Base-by-base conservation (phyloP, 345 rosid genomes). In the Boechera retrofracta region DNA sequence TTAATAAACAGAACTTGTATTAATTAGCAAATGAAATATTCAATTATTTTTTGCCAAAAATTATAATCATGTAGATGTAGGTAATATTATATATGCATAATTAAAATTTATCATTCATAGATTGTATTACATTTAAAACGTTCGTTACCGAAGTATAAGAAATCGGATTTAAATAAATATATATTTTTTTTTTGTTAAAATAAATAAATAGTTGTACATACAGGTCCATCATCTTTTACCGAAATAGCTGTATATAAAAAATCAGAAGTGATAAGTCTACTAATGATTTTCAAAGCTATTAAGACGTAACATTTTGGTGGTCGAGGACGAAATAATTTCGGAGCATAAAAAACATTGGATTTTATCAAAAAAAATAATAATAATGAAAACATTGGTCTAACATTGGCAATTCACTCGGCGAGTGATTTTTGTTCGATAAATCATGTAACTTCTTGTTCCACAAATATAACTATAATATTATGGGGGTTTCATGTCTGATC, bases 1-100 rank as follows among this genome's bases (percentile, higher is more conserved):
- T 63, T 78, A 66, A 72, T 72, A 48, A 58, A 38, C 48, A 56
- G 0, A 65, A 39, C 56, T 16, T 51, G 41, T 58, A 47, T 16
- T 64, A 62, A 11, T 49, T 59, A 78, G 68, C 56, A 48, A 57
- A 54, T 49, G 56, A 39, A 71, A 10, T 35, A 49, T 58, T 28
- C 4, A 0, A n/a, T 9, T 55, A 1, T 8, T 0, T 48, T 52
- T 70, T 26, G 52, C 49, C 26, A 71, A 54, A 70, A 47, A 36
- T 35, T 47, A 51, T 33, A 61, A 62, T 60, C 70, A 70, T 31
- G n/a, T 41, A 10, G 44, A 39, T 49, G 10, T 49, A 56, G 67
- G 68, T 71, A 31, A 31, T 28, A 28, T 28, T 28, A 28, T 11
- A 36, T 11, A 47, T 67, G 52, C 32, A 56, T 16, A 65, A 29